Evolutionary conservation across 768 basidiomycete species (phyloP).

Genomic region (Scleroderma bovista): DNA sequence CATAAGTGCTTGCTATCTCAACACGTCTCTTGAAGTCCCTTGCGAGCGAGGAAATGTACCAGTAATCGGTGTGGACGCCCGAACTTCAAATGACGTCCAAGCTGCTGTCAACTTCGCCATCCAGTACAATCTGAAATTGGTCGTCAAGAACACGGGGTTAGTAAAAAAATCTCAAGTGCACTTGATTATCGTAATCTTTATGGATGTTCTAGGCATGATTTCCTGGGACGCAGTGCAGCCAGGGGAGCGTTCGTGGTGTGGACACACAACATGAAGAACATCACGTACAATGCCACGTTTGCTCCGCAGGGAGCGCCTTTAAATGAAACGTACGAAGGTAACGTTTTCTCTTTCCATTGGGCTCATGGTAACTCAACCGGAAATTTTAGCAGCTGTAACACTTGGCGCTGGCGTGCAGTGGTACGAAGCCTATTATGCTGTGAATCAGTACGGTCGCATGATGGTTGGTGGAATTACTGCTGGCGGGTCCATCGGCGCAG

Average conservation of each 20-base stretch:
- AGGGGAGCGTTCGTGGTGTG: slow-evolving; percentile 35
- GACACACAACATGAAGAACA: slow-evolving; percentile 38
- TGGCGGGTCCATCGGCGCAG: slow-evolving; percentile 40
- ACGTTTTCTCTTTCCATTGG: neutral
- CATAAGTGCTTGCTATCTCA: slow-evolving; percentile 33
- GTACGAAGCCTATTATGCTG: slow-evolving; percentile 37
- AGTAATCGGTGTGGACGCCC: slow-evolving; percentile 17
- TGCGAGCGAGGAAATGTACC: slow-evolving; percentile 21
- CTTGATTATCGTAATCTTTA: neutral
- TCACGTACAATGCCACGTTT: slow-evolving; percentile 28
- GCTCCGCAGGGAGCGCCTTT: slow-evolving; percentile 26
- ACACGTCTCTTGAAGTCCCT: slow-evolving; percentile 21
- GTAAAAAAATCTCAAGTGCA: neutral
- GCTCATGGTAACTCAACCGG: neutral
- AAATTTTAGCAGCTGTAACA: slow-evolving; percentile 24
- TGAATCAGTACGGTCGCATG: slow-evolving; percentile 30
- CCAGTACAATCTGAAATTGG: slow-evolving; percentile 11
- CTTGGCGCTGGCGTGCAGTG: slow-evolving; percentile 43
- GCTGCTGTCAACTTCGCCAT: slow-evolving; percentile 17
- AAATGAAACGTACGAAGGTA: slow-evolving; percentile 18
- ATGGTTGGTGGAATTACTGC: slow-evolving; percentile 40
- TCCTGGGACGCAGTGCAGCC: slow-evolving; percentile 34
- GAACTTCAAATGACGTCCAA: slow-evolving; percentile 14
- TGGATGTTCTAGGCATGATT: slow-evolving; percentile 29
- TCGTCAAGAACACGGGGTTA: slow-evolving; percentile 21